Conservation (phyloP, 2,329 filamentous ascomycete genomes). For the Zymoseptoria pseudotritici region DNA sequence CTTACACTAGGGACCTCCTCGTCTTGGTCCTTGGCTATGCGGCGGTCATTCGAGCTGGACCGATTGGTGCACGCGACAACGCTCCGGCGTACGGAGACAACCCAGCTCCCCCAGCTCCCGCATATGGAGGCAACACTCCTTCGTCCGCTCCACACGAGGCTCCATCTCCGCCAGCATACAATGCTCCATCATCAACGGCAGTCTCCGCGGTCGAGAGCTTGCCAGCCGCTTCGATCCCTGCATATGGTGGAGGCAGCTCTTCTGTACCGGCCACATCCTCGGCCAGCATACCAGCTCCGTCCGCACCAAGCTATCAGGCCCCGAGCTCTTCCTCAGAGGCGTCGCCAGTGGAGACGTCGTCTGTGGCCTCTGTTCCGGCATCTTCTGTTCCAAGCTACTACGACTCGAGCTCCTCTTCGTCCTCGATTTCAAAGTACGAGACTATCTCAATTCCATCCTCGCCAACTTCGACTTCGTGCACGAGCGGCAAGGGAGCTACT, state of each 20-base stretch:
- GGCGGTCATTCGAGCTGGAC: conserved; percentile 7
- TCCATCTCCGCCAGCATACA: not conserved
- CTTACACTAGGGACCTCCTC: conserved; percentile 4
- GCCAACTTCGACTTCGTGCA: not conserved
- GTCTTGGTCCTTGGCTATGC: conserved; percentile 9
- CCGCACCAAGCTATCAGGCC: not conserved
- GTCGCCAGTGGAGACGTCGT: not conserved
- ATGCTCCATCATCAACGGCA: not conserved
- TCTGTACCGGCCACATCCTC: not conserved
- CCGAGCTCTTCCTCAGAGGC: not conserved
- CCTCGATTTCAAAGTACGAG: not conserved
- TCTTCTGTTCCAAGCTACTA: not conserved
- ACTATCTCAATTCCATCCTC: not conserved
- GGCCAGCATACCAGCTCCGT: not conserved
- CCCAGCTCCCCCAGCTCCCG: conserved; percentile 3
- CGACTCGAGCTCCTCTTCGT: not conserved
- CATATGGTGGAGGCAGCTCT: not conserved
- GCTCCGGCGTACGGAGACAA: not conserved
- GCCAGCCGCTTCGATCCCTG: not conserved
- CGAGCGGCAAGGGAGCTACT: not conserved
- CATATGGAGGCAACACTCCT: not conserved
- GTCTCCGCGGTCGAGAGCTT: not conserved
- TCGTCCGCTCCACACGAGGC: not conserved
- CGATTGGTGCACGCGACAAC: conserved; percentile 9
- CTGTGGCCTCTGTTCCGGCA: not conserved